phyloP scores from a whole-genome alignment of 345 rosid genomes.

The thale cress (Arabidopsis thaliana) region TAIR10.1 NC_003071.7:4311501-4312000 shows the following conservation, averaged over 20 bases:
- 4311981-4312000: constrained; percentile 58
- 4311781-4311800: constrained; percentile 19
- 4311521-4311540: constrained; percentile 44
- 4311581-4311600: constrained; percentile 30
- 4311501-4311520: constrained; percentile 45
- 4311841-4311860: constrained; percentile 40
- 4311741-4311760: neutral
- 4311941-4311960: constrained; percentile 68
- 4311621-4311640: constrained; percentile 4
- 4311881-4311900: constrained; percentile 33
- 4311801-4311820: constrained; percentile 19
- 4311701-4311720: neutral
- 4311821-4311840: constrained; percentile 21
- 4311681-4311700: neutral
- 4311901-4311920: constrained; percentile 42
- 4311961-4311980: constrained; percentile 55
- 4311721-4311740: constrained; percentile 13
- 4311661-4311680: neutral
- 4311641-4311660: neutral
- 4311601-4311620: constrained; percentile 20
- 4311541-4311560: constrained; percentile 21
- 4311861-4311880: constrained; percentile 19
- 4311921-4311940: constrained; percentile 45
- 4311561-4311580: constrained; percentile 33
- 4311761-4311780: constrained; percentile 40